These are phyloP conservation scores for Solanum medicagineum DNA, from an alignment of 257 asterid genomes.

Conservation along the genomic window DNA sequence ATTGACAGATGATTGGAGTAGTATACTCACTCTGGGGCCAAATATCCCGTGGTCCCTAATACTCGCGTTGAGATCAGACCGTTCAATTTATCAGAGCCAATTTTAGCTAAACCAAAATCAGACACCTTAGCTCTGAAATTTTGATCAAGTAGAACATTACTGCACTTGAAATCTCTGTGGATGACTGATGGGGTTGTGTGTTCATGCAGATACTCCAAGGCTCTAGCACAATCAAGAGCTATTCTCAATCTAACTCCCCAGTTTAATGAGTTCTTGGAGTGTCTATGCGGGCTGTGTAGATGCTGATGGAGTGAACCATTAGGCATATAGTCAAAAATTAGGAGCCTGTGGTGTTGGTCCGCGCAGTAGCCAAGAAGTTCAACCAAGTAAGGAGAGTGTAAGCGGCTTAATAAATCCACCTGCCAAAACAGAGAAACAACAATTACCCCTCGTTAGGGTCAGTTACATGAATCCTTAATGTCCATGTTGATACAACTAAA, in stretches of 20 bases:
- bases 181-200: constrained; percentile 58
- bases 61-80: constrained; percentile 69
- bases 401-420: constrained; percentile 66
- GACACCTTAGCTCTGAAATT: constrained; percentile 61
- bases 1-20: neutral
- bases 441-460: neutral
- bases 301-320: constrained; percentile 43
- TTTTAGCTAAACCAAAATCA: constrained; percentile 63
- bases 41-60: constrained; percentile 71
- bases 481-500: neutral
- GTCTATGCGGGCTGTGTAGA: constrained; percentile 25
- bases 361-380: constrained; percentile 80
- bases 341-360: constrained; percentile 56
- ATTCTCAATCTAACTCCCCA: constrained; percentile 57
- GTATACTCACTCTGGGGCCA: constrained; percentile 75
- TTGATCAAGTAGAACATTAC: constrained; percentile 51
- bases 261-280: constrained; percentile 9
- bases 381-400: constrained; percentile 43
- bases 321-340: constrained; percentile 58
- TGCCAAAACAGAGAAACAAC: constrained; percentile 1
- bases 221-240: constrained; percentile 65
- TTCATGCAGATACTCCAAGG: constrained; percentile 67
- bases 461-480: neutral
- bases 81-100: constrained; percentile 64
- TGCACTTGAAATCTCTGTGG: constrained; percentile 62